Conservation (phyloP, 2,329 filamentous ascomycete species). For the Mycosphaerelloides madeirae region DNA sequence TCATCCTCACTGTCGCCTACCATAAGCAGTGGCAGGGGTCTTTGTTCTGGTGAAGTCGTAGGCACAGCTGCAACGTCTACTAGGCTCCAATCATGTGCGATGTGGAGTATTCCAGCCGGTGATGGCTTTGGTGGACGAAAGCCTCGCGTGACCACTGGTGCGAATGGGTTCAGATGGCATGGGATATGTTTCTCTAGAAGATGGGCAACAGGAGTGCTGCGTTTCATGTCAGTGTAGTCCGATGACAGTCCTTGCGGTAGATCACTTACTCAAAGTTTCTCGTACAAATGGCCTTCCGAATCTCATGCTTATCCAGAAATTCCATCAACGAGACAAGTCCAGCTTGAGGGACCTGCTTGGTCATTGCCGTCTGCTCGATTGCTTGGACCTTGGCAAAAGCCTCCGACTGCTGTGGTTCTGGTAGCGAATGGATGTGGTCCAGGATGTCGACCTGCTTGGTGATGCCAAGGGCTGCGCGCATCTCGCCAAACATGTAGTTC, state of each 20-base stretch:
- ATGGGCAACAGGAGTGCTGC: constrained; percentile 62
- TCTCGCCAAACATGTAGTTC: constrained; percentile 90
- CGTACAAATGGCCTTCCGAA: constrained; percentile 85
- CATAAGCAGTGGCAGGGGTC: constrained; percentile 43
- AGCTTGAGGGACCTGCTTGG: constrained; percentile 71
- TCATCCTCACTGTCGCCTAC: constrained; percentile 73
- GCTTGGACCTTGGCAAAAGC: constrained; percentile 70
- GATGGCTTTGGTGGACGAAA: constrained; percentile 81
- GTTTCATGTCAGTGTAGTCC: background rate
- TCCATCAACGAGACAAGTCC: constrained; percentile 74
- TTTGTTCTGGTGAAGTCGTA: constrained; percentile 11
- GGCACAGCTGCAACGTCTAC: constrained; percentile 25
- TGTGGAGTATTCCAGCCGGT: constrained; percentile 82
- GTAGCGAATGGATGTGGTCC: constrained; percentile 74
- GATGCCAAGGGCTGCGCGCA: constrained; percentile 73
- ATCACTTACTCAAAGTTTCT: constrained; percentile 73
- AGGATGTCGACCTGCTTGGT: constrained; percentile 74
- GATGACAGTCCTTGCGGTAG: background rate
- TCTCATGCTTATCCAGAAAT: constrained; percentile 63
- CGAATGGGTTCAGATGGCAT: constrained; percentile 54
- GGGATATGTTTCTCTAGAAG: constrained; percentile 71
- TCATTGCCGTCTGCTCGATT: constrained; percentile 80
- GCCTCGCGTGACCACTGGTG: constrained; percentile 77
- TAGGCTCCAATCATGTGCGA: constrained; percentile 71
- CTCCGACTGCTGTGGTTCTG: constrained; percentile 48